Evolutionary conservation across 352 stramenopile species (phyloP).

Genomic region (Phytophthora rubi): DNA sequence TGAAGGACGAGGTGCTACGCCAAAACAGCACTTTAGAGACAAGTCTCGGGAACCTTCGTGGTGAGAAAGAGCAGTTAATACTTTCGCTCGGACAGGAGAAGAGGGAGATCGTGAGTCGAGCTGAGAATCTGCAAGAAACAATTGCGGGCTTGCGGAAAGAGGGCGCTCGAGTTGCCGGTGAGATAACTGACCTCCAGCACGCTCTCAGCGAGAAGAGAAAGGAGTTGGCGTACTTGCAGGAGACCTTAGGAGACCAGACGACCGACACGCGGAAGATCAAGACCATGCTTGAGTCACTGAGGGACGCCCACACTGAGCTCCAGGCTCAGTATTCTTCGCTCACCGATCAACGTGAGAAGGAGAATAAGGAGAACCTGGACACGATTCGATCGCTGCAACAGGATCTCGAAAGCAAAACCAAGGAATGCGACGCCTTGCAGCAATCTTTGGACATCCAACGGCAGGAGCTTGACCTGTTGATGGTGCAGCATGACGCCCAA

Average conservation of each 20-base stretch:
- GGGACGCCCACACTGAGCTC: constrained; percentile 14
- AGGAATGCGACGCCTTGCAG: constrained; percentile 22
- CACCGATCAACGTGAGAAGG: constrained; percentile 16
- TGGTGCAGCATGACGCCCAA: constrained; percentile 29
- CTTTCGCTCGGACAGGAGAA: constrained; percentile 35
- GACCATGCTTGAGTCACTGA: constrained; percentile 16
- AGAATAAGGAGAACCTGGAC: constrained; percentile 11
- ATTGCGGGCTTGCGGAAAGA: constrained; percentile 32
- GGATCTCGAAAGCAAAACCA: constrained; percentile 18
- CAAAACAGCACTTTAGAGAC: constrained; percentile 4
- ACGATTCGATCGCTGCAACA: constrained; percentile 19
- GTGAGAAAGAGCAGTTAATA: constrained; percentile 31
- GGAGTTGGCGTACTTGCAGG: constrained; percentile 35
- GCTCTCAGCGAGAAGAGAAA: constrained; percentile 35
- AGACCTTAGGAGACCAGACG: constrained; percentile 34
- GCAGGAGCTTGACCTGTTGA: constrained; percentile 29
- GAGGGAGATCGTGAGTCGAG: constrained; percentile 20
- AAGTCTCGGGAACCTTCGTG: constrained; percentile 17
- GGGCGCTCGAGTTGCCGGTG: constrained; percentile 8
- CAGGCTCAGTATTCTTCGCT: constrained; percentile 15
- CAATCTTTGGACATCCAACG: constrained; percentile 24
- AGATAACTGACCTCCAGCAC: constrained; percentile 30
- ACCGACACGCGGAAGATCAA: constrained; percentile 25
- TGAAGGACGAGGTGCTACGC: constrained; percentile 11
- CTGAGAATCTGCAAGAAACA: constrained; percentile 35